Conservation (phyloP, 148 eudicot genomes). For the Rhododendron molle region DNA sequence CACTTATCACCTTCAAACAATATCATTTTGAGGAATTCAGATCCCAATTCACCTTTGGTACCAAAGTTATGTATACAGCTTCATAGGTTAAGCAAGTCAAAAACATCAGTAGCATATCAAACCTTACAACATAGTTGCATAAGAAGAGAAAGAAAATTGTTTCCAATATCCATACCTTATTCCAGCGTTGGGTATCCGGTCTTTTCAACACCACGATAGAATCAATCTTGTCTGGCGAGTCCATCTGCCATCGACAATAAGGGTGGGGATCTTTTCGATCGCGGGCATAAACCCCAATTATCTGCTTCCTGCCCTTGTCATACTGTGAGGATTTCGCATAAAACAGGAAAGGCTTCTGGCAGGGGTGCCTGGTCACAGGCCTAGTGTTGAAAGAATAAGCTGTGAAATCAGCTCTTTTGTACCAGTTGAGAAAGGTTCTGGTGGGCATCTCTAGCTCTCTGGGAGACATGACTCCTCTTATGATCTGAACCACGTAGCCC, state of each 20-base stretch:
- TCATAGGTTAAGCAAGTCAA: neutral
- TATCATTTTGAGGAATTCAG: neutral
- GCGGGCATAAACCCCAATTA: slow-evolving; percentile 44
- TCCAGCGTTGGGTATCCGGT: slow-evolving; percentile 36
- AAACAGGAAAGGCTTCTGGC: slow-evolving; percentile 46
- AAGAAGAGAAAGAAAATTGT: neutral
- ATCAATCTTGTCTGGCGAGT: slow-evolving; percentile 31
- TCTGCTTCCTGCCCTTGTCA: slow-evolving; percentile 37
- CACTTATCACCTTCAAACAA: neutral
- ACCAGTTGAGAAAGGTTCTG: slow-evolving; percentile 50
- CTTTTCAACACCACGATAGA: slow-evolving; percentile 32
- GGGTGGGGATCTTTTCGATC: slow-evolving; percentile 29
- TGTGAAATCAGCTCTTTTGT: slow-evolving; percentile 37
- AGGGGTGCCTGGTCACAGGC: slow-evolving; percentile 36
- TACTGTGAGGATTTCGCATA: slow-evolving; percentile 28
- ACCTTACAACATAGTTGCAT: neutral
- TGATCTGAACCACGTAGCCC: slow-evolving; percentile 46
- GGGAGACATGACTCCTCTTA: slow-evolving; percentile 41
- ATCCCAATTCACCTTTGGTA: neutral
- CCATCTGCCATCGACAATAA: slow-evolving; percentile 32
- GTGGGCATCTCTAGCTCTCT: slow-evolving; percentile 51
- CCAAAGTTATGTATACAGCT: neutral
- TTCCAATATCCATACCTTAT: slow-evolving; percentile 20
- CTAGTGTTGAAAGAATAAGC: slow-evolving; percentile 51
- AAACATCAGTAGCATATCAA: neutral